phyloP scores from a whole-genome alignment of 2,329 filamentous ascomycete genomes.

The Pyricularia grisea region DNA sequence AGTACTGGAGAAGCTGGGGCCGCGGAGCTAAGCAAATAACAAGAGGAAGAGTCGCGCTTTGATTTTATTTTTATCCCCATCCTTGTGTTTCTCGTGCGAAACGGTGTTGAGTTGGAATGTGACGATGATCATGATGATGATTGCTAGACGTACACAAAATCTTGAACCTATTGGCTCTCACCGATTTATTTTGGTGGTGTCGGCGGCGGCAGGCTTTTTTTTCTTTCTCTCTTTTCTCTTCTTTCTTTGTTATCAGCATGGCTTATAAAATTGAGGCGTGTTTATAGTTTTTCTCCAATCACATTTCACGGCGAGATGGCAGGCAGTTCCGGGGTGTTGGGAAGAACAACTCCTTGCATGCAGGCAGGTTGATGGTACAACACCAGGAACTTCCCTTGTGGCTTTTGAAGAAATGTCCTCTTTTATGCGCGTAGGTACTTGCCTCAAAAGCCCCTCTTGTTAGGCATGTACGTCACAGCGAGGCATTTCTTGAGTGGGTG shows the following conservation, averaged over 20 bases:
- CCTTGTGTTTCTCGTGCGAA: not conserved
- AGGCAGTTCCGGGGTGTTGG: not conserved
- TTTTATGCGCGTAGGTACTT: not conserved
- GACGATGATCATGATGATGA: not conserved
- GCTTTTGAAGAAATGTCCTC: not conserved
- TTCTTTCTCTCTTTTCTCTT: too few relatives aligned
- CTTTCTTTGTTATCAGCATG: not conserved
- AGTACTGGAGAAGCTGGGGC: conserved; percentile 85
- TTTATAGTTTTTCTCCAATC: not conserved
- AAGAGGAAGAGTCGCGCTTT: conserved; percentile 20
- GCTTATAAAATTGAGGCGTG: not conserved
- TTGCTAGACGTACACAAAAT: not conserved
- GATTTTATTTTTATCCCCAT: conserved; percentile 6
- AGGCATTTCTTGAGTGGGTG: not conserved
- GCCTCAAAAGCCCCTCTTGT: not conserved
- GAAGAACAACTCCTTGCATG: not conserved
- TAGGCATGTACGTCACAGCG: not conserved
- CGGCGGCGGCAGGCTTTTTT: not conserved
- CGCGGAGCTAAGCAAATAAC: conserved; percentile 43
- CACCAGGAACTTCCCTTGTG: too few relatives aligned
- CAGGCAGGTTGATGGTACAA: not conserved
- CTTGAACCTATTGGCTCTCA: not conserved
- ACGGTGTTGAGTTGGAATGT: not conserved
- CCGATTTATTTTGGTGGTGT: not conserved
- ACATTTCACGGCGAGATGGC: not conserved